Evolutionary conservation across 179 eudicot species (phyloP).

Genomic region (Silene noctiflora): DNA sequence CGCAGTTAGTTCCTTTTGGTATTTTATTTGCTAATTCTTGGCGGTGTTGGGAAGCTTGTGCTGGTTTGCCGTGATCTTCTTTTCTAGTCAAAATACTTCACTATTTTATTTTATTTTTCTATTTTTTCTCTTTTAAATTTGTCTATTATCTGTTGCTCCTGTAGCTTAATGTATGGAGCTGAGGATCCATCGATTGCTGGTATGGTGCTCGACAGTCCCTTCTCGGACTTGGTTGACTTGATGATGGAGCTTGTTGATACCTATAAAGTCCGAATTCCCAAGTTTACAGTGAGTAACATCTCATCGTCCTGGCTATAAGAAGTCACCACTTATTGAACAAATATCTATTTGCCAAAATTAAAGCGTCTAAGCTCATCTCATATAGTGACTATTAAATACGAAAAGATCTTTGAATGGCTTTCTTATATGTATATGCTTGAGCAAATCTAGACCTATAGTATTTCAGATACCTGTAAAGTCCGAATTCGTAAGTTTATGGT

Average conservation of each 20-base stretch:
- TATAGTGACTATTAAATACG: neutral
- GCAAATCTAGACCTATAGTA: neutral
- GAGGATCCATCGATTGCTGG: slow-evolving; percentile 99
- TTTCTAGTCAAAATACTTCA: neutral
- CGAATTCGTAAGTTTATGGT: neutral
- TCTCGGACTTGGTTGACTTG: slow-evolving; percentile 91
- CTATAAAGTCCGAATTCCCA: slow-evolving; percentile 87
- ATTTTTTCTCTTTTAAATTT: neutral
- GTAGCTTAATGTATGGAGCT: slow-evolving; percentile 95
- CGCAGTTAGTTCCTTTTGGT: neutral
- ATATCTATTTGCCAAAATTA: neutral
- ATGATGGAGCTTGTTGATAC: slow-evolving; percentile 99
- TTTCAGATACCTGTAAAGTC: neutral
- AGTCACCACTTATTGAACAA: neutral
- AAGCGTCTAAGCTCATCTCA: neutral
- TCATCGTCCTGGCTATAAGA: neutral
- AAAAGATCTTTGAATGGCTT: neutral
- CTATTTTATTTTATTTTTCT: neutral
- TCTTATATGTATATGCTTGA: neutral
- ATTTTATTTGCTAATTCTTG: neutral
- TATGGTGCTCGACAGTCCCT: slow-evolving; percentile 99
- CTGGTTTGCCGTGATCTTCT: slow-evolving; percentile 2
- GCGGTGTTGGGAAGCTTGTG: neutral
- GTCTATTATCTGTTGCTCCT: slow-evolving; percentile 24
- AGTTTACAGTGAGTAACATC: slow-evolving; percentile 73